Conservation (phyloP, 306 rosid species). For the Cicer bijugum region DNA sequence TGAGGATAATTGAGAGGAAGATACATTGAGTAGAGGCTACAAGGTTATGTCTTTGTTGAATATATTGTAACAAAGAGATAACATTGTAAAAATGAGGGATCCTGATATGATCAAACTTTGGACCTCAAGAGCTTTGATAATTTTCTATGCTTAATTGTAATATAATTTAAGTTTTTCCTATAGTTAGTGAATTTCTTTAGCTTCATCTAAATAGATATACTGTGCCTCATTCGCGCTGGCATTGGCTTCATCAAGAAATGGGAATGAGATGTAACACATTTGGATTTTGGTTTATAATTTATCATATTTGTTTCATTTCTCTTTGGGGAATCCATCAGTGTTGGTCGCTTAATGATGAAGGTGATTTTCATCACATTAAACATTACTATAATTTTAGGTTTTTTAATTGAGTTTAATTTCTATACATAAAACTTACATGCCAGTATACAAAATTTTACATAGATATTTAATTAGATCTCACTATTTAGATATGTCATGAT, state of each 20-base stretch:
- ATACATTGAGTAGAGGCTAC: conserved; percentile 41
- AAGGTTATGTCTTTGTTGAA: conserved; percentile 50
- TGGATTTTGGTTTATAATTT: conserved; percentile 62
- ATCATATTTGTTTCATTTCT: conserved; percentile 57
- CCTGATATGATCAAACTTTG: conserved; percentile 48
- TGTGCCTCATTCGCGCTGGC: conserved; percentile 48
- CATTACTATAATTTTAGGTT: not conserved
- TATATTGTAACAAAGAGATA: conserved; percentile 51
- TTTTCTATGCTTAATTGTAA: conserved; percentile 46
- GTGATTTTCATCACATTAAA: conserved; percentile 41
- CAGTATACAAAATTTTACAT: no score
- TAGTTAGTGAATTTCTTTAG: conserved; percentile 52
- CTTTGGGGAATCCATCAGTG: conserved; percentile 51
- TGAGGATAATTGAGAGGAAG: conserved; percentile 51
- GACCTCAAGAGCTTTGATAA: conserved; percentile 39
- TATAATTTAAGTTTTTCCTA: conserved; percentile 40
- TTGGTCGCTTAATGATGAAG: conserved; percentile 79
- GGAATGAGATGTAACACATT: conserved; percentile 64
- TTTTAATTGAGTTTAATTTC: no score
- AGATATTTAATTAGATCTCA: no score
- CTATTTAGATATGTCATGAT: no score
- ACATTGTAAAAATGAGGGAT: conserved; percentile 64
- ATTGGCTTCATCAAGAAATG: conserved; percentile 71
- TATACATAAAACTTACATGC: no score
- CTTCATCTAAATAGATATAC: conserved; percentile 48